These are phyloP conservation scores for Saprolegnia diclina DNA, from an alignment of 352 stramenopile species.

Conservation along the genomic window DNA sequence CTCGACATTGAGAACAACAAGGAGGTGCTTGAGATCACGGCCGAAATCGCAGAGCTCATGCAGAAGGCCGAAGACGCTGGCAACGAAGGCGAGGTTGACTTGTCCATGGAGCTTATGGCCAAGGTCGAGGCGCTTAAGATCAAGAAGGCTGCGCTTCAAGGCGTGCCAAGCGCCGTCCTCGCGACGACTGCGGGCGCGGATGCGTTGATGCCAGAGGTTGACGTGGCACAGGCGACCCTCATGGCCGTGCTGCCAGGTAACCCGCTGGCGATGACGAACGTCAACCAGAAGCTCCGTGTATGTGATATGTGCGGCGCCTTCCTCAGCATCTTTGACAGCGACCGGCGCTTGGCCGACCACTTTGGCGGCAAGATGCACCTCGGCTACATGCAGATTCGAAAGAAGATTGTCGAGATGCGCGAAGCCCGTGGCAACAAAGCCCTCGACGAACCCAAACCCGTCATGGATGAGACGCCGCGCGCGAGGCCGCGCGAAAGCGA, in stretches of 20 bases:
- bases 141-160: slow-evolving; percentile 44
- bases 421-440: slow-evolving; percentile 31
- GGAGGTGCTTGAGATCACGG: slow-evolving; percentile 63
- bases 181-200: slow-evolving; percentile 18
- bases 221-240: slow-evolving; percentile 10
- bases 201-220: slow-evolving; percentile 4
- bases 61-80: slow-evolving; percentile 53
- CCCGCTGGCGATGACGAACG: slow-evolving; percentile 34
- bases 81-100: slow-evolving; percentile 50
- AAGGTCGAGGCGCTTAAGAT: slow-evolving; percentile 57
- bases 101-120: slow-evolving; percentile 53
- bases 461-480: neutral
- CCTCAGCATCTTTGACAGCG: slow-evolving; percentile 89
- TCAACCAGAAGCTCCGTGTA: slow-evolving; percentile 82
- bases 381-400: slow-evolving; percentile 84
- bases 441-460: neutral
- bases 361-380: slow-evolving; percentile 89
- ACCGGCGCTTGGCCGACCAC: slow-evolving; percentile 83
- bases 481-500: slow-evolving; percentile 21
- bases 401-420: slow-evolving; percentile 73
- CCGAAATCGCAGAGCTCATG: slow-evolving; percentile 62
- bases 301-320: slow-evolving; percentile 90
- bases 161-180: slow-evolving; percentile 42
- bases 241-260: slow-evolving; percentile 27
- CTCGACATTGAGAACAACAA: slow-evolving; percentile 49